Evolutionary conservation across 73 alveolate genomes (phyloP), one percentile per base, ranked within the genome.

Genomic region (Paramecium octaurelia): DNA sequence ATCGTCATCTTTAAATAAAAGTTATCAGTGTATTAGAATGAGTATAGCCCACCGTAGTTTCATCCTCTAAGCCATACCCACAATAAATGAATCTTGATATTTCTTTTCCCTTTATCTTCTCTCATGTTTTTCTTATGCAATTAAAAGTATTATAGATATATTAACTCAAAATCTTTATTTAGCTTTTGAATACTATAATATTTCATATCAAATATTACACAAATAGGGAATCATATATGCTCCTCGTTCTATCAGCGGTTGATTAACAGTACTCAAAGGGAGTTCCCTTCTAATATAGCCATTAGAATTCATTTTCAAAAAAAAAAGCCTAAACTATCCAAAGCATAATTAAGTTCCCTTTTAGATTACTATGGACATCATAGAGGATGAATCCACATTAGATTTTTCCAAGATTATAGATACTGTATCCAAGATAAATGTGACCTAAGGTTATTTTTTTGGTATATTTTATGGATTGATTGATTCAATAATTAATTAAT

Each of bases 81-180:
- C 98, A 97, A 54, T 92, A 94, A 50, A 95, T 90, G 60, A 84
- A 95, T 71, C 95, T 95, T 11, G 95, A 86, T 40, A 95, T 86
- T 42, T 95, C 98, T 70, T 92, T 95, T 3, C 97, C 97, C 23
- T 92, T 92, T 70, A 46, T 87, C 21, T 75, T 64, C 44, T 93
- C 87, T 34, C 95, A 80, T n/a, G n/a, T n/a, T n/a, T n/a, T n/a
- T n/a, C n/a, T n/a, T n/a, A n/a, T n/a, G n/a, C n/a, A n/a, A n/a
- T n/a, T n/a, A n/a, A n/a, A n/a, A n/a, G n/a, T n/a, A n/a, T n/a
- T n/a, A n/a, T n/a, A n/a, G 34, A 93, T 93, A 83, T 92, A 95
- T 58, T 92, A 58, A 1, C 95, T 95, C 11, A 97, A 97, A 31
- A 97, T 97, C 58, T 95, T 97, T 35, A 70, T 16, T 29, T 43